Conservation (phyloP, 441 rosid genomes). For the Daphne laureola region DNA sequence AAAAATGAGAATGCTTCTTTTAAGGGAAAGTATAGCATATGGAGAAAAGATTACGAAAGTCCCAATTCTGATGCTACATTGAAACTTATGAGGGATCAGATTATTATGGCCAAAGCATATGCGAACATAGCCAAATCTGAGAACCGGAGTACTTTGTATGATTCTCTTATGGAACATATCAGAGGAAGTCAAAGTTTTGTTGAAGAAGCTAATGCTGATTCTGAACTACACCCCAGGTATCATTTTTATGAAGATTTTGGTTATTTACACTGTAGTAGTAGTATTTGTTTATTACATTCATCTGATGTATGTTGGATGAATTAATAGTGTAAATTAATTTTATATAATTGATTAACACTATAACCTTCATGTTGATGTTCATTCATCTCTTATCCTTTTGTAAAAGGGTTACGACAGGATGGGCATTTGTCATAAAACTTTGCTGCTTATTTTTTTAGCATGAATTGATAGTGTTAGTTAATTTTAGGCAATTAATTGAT, state of each 20-base stretch:
- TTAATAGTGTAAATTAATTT: too few relatives aligned
- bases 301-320: not conserved
- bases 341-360: too few relatives aligned
- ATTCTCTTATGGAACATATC: slow-evolving; percentile 46
- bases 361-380: too few relatives aligned
- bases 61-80: slow-evolving; percentile 72
- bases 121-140: slow-evolving; percentile 74
- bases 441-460: too few relatives aligned
- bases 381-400: too few relatives aligned
- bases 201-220: slow-evolving; percentile 68
- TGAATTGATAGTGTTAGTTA: too few relatives aligned
- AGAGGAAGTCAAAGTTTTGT: slow-evolving; percentile 56
- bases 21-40: slow-evolving; percentile 71
- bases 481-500: too few relatives aligned
- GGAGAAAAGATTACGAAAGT: slow-evolving; percentile 87
- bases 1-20: slow-evolving; percentile 43
- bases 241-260: slow-evolving; percentile 13
- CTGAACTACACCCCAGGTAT: slow-evolving; percentile 79
- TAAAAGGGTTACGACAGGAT: too few relatives aligned
- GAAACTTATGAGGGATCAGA: slow-evolving; percentile 93
- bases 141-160: slow-evolving; percentile 44
- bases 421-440: too few relatives aligned
- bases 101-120: slow-evolving; percentile 89
- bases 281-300: slow-evolving; percentile 11
- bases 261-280: not conserved